Evolutionary conservation across 257 asterid species (phyloP), one percentile per base, ranked within the genome.

Genomic region (Rauvolfia tetraphylla): DNA sequence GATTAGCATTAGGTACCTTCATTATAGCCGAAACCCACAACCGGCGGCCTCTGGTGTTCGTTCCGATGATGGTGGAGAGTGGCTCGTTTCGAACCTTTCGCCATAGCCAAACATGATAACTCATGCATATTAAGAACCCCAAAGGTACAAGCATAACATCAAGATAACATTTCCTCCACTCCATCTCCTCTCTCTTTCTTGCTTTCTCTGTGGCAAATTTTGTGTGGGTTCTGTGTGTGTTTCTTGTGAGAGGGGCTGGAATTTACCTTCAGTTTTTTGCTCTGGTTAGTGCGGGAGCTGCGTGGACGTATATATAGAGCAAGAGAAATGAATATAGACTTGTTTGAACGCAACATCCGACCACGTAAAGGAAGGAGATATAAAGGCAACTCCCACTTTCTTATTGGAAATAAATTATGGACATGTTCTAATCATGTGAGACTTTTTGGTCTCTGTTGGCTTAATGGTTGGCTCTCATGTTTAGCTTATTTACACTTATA

Each of bases 1-100:
- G 22, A 41, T 10, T 1, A 6, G 3, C 5, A 2, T 49, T 84
- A 41, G 3, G 3, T 46, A 93, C 98, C 96, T 92, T 90, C 96
- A 93, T 92, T 42, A 93, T 93, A 79, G 97, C 90, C 29, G 90
- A 70, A 38, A 92, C 98, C 98, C 97, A 93, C 38, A 89, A 84
- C 14, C 97, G 89, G n/a, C 98, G 93, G 78, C 92, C 97, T 4
- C 54, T 87, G 23, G 97, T 83, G 74, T 93, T 93, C 0, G 89
- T 89, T 34, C 97, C 98, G 77, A 92, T 86, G 89, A 88, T 83
- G 18, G 98, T 93, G 1, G 86, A 77, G 29, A 92, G 82, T 0
- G 98, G 98, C 7, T 89, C 91, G 0, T 90, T 89, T 3, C 91
- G 85, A 2, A 92, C 94, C 84, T 81, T 85, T 23, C 83, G 81